Conservation (phyloP, 495 filamentous ascomycete species). For the Penicillium chermesinum region DNA sequence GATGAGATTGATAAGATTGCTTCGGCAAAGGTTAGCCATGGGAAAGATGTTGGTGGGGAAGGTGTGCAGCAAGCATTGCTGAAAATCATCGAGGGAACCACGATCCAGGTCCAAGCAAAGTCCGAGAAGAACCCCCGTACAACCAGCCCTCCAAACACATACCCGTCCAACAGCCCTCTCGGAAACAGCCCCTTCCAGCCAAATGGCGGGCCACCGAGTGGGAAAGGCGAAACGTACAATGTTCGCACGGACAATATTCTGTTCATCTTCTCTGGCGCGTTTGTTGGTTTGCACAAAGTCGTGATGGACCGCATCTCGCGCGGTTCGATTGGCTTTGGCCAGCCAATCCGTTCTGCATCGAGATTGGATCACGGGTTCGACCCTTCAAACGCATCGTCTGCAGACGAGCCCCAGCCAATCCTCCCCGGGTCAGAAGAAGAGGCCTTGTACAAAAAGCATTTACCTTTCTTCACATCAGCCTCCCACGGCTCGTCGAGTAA, state of each 20-base stretch:
- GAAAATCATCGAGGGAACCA: constrained; percentile 95
- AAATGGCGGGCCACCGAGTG: constrained; percentile 35
- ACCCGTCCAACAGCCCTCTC: constrained; percentile 47
- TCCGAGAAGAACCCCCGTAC: constrained; percentile 58
- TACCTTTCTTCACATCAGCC: constrained; percentile 57
- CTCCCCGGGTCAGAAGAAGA: constrained; percentile 51
- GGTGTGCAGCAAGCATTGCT: constrained; percentile 94
- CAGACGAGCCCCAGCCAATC: constrained; percentile 42
- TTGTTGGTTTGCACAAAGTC: constrained; percentile 86
- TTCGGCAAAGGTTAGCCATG: constrained; percentile 59
- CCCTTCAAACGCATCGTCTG: constrained; percentile 19
- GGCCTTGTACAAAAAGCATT: constrained; percentile 59
- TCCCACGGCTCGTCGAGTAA: constrained; percentile 24
- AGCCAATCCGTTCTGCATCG: constrained; percentile 57
- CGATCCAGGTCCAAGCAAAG: constrained; percentile 78
- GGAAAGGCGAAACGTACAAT: constrained; percentile 81
- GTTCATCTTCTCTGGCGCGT: constrained; percentile 93
- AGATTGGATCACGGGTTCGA: constrained; percentile 19
- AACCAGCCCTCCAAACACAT: constrained; percentile 37
- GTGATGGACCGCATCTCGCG: constrained; percentile 80
- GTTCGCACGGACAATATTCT: constrained; percentile 94
- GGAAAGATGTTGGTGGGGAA: constrained; percentile 84
- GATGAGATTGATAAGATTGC: constrained; percentile 98
- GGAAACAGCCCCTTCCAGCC: constrained; percentile 39
- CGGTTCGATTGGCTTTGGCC: constrained; percentile 89